Base-by-base conservation (phyloP, 495 filamentous ascomycete species). In the Neurospora hispaniola region DNA sequence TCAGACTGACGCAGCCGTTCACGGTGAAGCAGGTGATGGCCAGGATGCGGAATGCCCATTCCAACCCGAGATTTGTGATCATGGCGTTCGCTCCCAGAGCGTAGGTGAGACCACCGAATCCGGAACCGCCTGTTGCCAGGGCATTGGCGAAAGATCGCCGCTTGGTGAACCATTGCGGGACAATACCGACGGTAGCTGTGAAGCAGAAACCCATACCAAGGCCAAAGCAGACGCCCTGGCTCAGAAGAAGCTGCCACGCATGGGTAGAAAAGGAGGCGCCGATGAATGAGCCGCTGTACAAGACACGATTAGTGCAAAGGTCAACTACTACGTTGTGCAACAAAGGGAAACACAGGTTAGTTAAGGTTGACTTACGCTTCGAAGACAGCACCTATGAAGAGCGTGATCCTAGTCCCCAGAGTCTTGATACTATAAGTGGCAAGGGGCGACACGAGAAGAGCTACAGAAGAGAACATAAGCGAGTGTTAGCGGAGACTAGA, bases 81-180 rank as follows among this genome's bases (percentile, higher is more conserved):
- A 86, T 88, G 38, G 86, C 84, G 69, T 88, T 85, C 0, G 88
- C 85, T 11, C 89, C 75, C 83, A 87, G 69, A 78, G 83, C 78
- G 76, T 88, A 91, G 5, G 87, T 84, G 23, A 96, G 78, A 0
- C 93, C 93, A 14, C 91, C 91, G 39, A 94, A 84, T 18, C 93
- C 92, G n/a, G 88, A 90, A 0, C 93, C 93, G 14, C 89, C 86
- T 0, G 92, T 86, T 3, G 89, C 87, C 70, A 94, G 89, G 3
- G 91, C 90, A 78, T 90, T 93, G 8, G 93, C 92, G 38, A 96
- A 85, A 69, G 88, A 89, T 16, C 92, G 86, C 6, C 86, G 85
- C 41, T 87, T 88, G 35, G 81, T 82, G 81, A 97, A 96, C 93
- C 93, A 96, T 76, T 96, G 92, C 3, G 92, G 88, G 1, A 91